phyloP scores from a whole-genome alignment of 2,329 filamentous ascomycete genomes.

The Fusarium albidum region DNA sequence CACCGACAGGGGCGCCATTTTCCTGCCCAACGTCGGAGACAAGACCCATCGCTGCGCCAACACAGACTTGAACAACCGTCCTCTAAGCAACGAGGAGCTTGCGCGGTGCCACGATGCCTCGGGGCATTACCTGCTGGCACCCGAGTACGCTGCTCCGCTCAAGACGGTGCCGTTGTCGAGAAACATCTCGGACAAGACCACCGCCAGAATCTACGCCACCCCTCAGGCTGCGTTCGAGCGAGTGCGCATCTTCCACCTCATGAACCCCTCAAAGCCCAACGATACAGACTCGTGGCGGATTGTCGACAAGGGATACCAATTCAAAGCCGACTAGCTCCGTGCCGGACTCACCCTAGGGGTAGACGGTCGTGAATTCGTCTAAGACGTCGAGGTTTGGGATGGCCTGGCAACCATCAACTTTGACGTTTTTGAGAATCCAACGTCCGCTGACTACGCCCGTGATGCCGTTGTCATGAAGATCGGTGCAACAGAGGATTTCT shows the following conservation, averaged over 20 bases:
- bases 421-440: no score
- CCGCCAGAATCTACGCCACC: no score
- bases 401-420: no score
- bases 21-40: not conserved
- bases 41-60: not conserved
- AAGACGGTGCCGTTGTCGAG: not conserved
- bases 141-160: slow-evolving; percentile 43
- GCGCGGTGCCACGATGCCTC: slow-evolving; percentile 48
- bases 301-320: not conserved
- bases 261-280: no score
- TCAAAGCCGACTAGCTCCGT: not conserved
- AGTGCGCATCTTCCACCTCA: no score
- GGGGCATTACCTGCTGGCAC: slow-evolving; percentile 42
- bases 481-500: slow-evolving; percentile 46
- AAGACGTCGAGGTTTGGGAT: no score
- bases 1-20: not conserved
- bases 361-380: no score
- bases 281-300: not conserved
- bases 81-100: slow-evolving; percentile 33
- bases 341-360: no score
- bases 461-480: no score
- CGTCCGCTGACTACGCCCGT: no score
- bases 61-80: not conserved
- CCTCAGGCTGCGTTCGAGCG: no score
- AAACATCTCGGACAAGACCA: not conserved